phyloP scores from a whole-genome alignment of 2,329 filamentous ascomycete genomes.

The Sporothrix pseudoabietina region DNA sequence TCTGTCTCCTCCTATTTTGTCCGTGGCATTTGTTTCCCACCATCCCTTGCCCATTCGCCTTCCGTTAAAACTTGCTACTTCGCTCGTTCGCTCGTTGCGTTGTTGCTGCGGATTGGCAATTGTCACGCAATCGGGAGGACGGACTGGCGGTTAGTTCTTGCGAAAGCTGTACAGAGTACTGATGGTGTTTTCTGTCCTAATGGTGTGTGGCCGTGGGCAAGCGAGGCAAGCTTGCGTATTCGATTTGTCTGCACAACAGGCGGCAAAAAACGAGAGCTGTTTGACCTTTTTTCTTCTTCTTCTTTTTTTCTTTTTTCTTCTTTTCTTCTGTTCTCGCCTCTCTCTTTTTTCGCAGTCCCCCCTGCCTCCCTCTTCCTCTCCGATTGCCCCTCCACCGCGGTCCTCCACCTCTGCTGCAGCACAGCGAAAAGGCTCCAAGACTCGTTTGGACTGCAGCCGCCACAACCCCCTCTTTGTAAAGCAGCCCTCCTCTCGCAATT shows the following conservation, averaged over 20 bases:
- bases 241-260: background rate
- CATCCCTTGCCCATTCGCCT: background rate
- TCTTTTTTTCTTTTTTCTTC: too few relatives aligned
- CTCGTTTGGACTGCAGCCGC: background rate
- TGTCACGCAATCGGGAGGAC: constrained; percentile 2
- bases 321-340: background rate
- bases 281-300: too few relatives aligned
- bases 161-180: too few relatives aligned
- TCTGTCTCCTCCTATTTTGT: background rate
- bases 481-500: background rate
- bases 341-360: background rate
- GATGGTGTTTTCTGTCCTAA: too few relatives aligned
- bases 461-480: background rate
- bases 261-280: background rate
- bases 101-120: background rate
- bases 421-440: background rate
- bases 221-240: constrained; percentile 12
- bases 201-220: constrained; percentile 1
- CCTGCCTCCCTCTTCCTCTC: background rate
- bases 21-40: too few relatives aligned
- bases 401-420: constrained; percentile 1
- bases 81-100: background rate
- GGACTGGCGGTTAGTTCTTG: background rate
- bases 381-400: background rate
- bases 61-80: background rate